Base-by-base conservation (phyloP, 2,329 filamentous ascomycete genomes). In the Neonectria ditissima region DNA sequence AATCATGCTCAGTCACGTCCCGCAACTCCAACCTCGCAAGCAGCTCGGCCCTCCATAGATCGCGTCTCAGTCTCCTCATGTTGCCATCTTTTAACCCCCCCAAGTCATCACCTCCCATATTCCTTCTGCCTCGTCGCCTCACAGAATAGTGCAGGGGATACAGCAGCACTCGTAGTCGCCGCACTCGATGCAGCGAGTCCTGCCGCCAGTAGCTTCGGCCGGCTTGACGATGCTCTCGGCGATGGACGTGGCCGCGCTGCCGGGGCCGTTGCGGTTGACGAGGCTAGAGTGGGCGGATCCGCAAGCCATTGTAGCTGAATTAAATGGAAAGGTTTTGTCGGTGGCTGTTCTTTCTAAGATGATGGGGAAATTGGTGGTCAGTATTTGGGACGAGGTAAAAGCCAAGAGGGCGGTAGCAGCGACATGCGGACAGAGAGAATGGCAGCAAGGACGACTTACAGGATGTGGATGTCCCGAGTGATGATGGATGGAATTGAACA, bases 81-180 rank as follows among this genome's bases (percentile, higher is more conserved):
- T 20, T 9, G 9, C 24, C 20, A 13, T 57, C 18, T 52, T 30
- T 41, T 34, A 43, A 10, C 32, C 47, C 30, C 44, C 18, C 28
- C 39, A 22, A 24, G 18, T 2, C 11, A 14, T 37, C n/a, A n/a
- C 5, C 20, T 26, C 24, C 6, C 24, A 26, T 4, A 4, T 26
- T 26, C 24, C 24, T 26, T 26, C 24, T 26, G 6, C 6, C 6
- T 2, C 9, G 34, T 37, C n/a, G 14, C 5, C 20, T 78, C 73
- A 86, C 79, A 87, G 82, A 39, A 87, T 80, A 9, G 77, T 80
- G 66, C 85, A 87, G 22, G 83, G 83, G 62, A 87, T 85, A 72
- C 85, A 87, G 74, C 85, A 87, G 74, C 84, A 87, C 54, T 84
- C 72, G 59, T 71, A 74, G 69, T 74, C 72, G 43, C 72, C 72